Percentiles rank a stretch among this genome's conserved stretches.
Evolutionary conservation across 1,139 yeast species (phyloP).

Genomic region (Pichia sorboxylosa): DNA sequence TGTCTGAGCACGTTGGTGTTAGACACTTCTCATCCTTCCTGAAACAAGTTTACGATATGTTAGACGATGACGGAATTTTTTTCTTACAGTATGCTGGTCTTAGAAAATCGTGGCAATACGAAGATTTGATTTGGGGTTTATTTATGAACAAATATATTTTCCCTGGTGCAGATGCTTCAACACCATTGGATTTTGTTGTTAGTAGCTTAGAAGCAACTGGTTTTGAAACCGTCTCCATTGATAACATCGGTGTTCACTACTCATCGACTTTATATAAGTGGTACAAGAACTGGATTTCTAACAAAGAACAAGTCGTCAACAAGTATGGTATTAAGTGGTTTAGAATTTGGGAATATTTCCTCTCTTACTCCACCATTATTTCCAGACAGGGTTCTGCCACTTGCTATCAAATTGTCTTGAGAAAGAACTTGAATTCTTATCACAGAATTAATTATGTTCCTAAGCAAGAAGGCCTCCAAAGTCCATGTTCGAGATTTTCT

Average conservation of each 20-base stretch:
- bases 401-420: conserved; percentile 80
- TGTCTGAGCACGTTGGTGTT: conserved; percentile 96
- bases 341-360: conserved; percentile 88
- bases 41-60: conserved; percentile 70
- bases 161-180: conserved; percentile 97
- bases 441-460: conserved; percentile 80
- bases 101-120: conserved; percentile 90
- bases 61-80: conserved; percentile 86
- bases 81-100: conserved; percentile 84
- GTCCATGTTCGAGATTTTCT: conserved; percentile 45
- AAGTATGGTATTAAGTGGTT: conserved; percentile 87
- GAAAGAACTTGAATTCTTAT: conserved; percentile 79
- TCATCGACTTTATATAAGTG: conserved; percentile 89
- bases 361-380: conserved; percentile 69
- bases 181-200: conserved; percentile 79
- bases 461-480: conserved; percentile 61
- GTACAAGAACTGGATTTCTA: conserved; percentile 91
- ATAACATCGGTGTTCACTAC: conserved; percentile 87
- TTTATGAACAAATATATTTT: conserved; percentile 93
- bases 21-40: conserved; percentile 70
- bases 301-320: conserved; percentile 63
- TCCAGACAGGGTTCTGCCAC: conserved; percentile 93
- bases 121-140: conserved; percentile 87
- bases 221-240: conserved; percentile 74
- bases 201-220: conserved; percentile 73